These are phyloP conservation scores for Pichia norvegensis DNA, from an alignment of 1,139 yeast genomes.

Conservation along the genomic window DNA sequence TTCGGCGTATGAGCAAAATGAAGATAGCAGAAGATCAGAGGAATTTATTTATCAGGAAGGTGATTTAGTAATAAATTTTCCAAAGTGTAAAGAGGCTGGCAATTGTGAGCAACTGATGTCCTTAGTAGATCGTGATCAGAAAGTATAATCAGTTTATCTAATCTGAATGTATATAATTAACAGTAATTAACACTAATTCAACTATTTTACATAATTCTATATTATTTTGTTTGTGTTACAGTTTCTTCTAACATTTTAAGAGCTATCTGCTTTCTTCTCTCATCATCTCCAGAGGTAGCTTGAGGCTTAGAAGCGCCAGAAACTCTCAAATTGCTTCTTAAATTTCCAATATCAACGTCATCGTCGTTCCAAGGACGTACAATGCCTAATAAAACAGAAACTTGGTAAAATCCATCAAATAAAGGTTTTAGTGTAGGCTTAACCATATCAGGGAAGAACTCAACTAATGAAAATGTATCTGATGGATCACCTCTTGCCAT, in stretches of 20 bases:
- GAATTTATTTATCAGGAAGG: constrained; percentile 45
- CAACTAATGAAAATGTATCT: constrained; percentile 76
- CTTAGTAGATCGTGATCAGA: constrained; percentile 1
- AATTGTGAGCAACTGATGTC: constrained; percentile 41
- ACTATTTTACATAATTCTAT: not conserved
- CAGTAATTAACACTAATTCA: not conserved
- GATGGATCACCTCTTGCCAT: constrained; percentile 69
- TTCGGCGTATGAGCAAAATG: constrained; percentile 25
- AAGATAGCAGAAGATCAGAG: constrained; percentile 24
- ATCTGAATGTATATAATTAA: not conserved
- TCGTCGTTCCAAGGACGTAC: constrained; percentile 64
- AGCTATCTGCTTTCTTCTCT: constrained; percentile 81
- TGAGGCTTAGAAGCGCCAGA: constrained; percentile 26
- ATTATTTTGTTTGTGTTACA: not conserved
- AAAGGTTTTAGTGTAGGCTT: constrained; percentile 48
- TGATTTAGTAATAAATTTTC: constrained; percentile 57
- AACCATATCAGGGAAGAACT: constrained; percentile 63
- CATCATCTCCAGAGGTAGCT: constrained; percentile 29
- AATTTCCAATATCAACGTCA: constrained; percentile 64
- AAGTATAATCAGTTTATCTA: not conserved
- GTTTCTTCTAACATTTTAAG: constrained; percentile 76
- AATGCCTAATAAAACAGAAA: constrained; percentile 46
- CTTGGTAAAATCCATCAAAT: constrained; percentile 46
- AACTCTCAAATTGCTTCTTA: constrained; percentile 53
- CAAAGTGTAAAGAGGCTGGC: constrained; percentile 37